Percentiles rank a stretch among this genome's conserved stretches.
These are phyloP conservation scores for Ustilago hordei DNA, from an alignment of 1,284 basidiomycete species.

Conservation along the genomic window DNA sequence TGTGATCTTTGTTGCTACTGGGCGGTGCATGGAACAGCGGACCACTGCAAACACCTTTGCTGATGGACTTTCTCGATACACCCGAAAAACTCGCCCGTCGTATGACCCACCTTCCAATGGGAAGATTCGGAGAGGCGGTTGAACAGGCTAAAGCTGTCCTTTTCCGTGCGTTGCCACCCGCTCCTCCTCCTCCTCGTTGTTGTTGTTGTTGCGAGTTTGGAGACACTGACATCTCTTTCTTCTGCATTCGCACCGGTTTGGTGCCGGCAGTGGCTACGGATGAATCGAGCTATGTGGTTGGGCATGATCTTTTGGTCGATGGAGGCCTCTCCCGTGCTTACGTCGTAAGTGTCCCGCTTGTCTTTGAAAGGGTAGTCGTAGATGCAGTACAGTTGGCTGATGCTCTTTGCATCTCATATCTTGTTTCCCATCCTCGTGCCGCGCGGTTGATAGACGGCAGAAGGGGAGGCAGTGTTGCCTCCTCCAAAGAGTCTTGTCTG, in stretches of 20 bases:
- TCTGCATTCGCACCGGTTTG: too few species aligned
- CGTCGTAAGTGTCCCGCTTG: conserved; percentile 26
- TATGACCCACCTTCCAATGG: conserved; percentile 92
- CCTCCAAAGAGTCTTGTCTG: conserved; percentile 51
- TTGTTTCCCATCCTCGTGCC: not conserved
- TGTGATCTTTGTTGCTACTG: not conserved
- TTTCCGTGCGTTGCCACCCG: conserved; percentile 72
- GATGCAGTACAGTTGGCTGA: not conserved
- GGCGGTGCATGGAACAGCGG: conserved; percentile 70
- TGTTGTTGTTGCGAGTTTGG: too few species aligned
- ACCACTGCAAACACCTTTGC: conserved; percentile 75
- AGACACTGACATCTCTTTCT: too few species aligned
- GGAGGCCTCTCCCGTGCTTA: conserved; percentile 48
- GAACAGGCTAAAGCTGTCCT: conserved; percentile 91
- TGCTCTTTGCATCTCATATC: not conserved
- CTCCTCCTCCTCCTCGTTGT: not conserved
- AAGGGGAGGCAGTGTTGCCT: conserved; percentile 46
- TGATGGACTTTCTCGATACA: conserved; percentile 99
- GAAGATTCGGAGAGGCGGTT: conserved; percentile 93
- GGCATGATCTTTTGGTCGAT: conserved; percentile 49
- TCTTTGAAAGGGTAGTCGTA: too few species aligned
- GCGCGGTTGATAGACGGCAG: conserved; percentile 29
- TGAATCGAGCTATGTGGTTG: conserved; percentile 73
- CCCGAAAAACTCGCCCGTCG: conserved; percentile 92
- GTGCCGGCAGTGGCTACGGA: conserved; percentile 73